These are phyloP conservation scores for Micromonas commoda DNA, from an alignment of 139 green algal species.

Conservation along the genomic window DNA sequence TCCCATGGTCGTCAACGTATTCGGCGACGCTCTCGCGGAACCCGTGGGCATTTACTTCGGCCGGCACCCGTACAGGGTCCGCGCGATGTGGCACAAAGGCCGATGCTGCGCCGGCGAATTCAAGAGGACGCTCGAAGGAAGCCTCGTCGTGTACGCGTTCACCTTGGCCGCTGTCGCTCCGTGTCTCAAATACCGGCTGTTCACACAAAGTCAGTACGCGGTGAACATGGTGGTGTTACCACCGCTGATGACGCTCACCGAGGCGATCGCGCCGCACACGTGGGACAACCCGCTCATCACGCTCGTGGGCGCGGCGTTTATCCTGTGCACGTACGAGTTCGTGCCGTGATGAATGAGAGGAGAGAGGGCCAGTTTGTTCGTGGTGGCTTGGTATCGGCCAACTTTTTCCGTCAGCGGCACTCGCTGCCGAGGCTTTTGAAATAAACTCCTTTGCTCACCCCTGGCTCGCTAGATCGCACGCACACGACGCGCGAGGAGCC, in stretches of 20 bases:
- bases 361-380: too few relatives aligned
- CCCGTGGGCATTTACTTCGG: background rate
- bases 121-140: background rate
- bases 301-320: background rate
- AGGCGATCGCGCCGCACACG: constrained; percentile 6
- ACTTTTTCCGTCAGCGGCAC: too few relatives aligned
- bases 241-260: background rate
- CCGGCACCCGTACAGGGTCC: background rate
- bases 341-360: too few relatives aligned
- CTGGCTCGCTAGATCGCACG: too few relatives aligned
- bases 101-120: background rate
- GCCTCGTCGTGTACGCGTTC: background rate
- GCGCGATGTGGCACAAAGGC: background rate
- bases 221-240: background rate
- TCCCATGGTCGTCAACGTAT: constrained; percentile 14
- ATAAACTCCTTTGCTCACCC: too few relatives aligned
- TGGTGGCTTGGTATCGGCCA: too few relatives aligned
- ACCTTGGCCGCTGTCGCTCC: background rate
- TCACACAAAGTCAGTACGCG: background rate
- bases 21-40: constrained; percentile 7
- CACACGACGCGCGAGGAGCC: too few relatives aligned
- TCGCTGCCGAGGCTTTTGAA: too few relatives aligned
- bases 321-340: background rate
- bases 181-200: background rate
- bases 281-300: constrained; percentile 15